Conservation (phyloP, 2,329 filamentous ascomycete species). For the Alternaria tenuissima region DNA sequence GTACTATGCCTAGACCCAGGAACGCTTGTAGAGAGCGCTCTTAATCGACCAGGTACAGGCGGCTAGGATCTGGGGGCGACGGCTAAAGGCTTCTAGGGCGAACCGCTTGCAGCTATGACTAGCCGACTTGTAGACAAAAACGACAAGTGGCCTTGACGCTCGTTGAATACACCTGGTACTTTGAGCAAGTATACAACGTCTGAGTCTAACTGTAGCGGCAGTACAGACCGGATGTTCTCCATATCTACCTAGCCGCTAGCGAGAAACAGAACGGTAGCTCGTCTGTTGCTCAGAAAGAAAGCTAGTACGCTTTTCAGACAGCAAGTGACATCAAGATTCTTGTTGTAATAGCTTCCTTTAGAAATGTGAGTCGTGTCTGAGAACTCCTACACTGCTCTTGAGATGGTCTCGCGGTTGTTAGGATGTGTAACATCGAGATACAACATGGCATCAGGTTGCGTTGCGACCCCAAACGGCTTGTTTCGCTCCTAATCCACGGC, state of each 20-base stretch:
- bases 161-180: not conserved
- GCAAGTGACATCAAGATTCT: not conserved
- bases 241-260: not conserved
- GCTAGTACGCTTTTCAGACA: not conserved
- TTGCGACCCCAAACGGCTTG: slow-evolving; percentile 11
- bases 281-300: not conserved
- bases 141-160: slow-evolving; percentile 15
- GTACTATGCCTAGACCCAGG: slow-evolving; percentile 22
- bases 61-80: slow-evolving; percentile 33
- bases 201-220: not conserved
- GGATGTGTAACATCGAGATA: slow-evolving; percentile 23
- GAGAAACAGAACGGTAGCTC: not conserved
- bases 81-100: slow-evolving; percentile 29
- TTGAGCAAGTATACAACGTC: not conserved
- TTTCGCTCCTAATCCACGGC: not conserved
- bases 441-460: slow-evolving; percentile 9
- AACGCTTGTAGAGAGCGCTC: slow-evolving; percentile 21
- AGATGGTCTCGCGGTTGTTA: not conserved
- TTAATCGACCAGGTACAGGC: slow-evolving; percentile 25
- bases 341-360: not conserved
- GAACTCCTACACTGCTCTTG: not conserved
- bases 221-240: no score
- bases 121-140: slow-evolving; percentile 15
- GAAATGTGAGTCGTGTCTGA: not conserved
- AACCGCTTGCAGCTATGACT: not conserved